Conservation (phyloP, 2,329 filamentous ascomycete species). For the Cytospora piceicola region DNA sequence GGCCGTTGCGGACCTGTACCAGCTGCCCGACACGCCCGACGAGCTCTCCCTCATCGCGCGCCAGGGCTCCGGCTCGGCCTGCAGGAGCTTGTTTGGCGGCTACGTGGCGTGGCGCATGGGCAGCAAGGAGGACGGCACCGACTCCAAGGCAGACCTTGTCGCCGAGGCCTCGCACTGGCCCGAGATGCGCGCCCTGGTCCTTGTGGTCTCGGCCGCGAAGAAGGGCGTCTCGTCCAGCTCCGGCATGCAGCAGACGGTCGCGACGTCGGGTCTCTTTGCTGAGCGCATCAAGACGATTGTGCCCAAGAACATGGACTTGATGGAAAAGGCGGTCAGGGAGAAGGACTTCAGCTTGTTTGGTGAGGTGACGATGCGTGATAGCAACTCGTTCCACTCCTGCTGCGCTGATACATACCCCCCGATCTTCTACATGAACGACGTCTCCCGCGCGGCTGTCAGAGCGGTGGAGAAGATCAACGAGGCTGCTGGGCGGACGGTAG, state of each 20-base stretch:
- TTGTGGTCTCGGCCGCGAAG: constrained; percentile 91
- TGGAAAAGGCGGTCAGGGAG: constrained; percentile 79
- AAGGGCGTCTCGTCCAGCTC: constrained; percentile 92
- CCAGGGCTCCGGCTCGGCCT: constrained; percentile 93
- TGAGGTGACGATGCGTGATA: constrained; percentile 92
- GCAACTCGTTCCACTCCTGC: constrained; percentile 94
- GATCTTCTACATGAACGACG: constrained; percentile 98
- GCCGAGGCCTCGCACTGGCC: constrained; percentile 92
- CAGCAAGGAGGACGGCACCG: constrained; percentile 72
- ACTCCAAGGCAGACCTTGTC: constrained; percentile 87
- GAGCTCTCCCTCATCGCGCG: constrained; percentile 88
- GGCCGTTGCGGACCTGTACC: constrained; percentile 89
- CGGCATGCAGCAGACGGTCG: constrained; percentile 97
- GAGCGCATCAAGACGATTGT: constrained; percentile 77
- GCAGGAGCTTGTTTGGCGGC: constrained; percentile 88
- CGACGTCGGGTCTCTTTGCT: constrained; percentile 85
- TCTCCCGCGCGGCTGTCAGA: constrained; percentile 82
- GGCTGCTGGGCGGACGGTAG: constrained; percentile 75
- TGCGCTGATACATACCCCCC: constrained; percentile 95
- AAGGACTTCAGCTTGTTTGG: constrained; percentile 87
- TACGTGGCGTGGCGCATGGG: constrained; percentile 96
- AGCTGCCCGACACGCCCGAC: constrained; percentile 77
- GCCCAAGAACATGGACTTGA: constrained; percentile 78
- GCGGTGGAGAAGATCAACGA: constrained; percentile 89
- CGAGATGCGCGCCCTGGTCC: constrained; percentile 86